Percentiles rank a stretch among this genome's conserved stretches.
Conservation (phyloP, 352 stramenopile genomes). For the Phytophthora podocarpi region DNA sequence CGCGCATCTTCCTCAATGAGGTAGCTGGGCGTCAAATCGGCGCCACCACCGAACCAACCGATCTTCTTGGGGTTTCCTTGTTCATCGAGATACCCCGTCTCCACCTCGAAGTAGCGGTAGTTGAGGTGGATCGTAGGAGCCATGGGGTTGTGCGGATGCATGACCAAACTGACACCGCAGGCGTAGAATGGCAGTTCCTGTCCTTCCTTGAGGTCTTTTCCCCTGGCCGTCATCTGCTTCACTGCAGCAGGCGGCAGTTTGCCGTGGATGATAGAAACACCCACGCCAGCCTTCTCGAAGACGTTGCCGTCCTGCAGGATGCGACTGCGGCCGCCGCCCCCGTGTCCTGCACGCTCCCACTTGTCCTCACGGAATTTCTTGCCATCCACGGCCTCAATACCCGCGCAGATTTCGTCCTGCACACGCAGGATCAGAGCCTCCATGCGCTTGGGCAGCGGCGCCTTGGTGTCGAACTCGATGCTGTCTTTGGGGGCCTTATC, state of each 20-base stretch:
- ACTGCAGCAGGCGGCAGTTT: constrained; percentile 89
- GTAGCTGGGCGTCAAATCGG: constrained; percentile 97
- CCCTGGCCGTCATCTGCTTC: constrained; percentile 81
- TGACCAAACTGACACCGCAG: constrained; percentile 95
- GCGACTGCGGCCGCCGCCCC: constrained; percentile 93
- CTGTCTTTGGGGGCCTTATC: constrained; percentile 65
- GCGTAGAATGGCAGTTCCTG: constrained; percentile 95
- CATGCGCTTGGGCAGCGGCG: constrained; percentile 78
- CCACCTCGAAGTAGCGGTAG: constrained; percentile 98
- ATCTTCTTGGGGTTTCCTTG: constrained; percentile 82
- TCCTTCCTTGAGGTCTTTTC: constrained; percentile 73
- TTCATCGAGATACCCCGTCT: constrained; percentile 74
- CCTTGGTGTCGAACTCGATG: constrained; percentile 78
- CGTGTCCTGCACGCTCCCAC: constrained; percentile 94
- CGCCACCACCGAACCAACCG: constrained; percentile 96
- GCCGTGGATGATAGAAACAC: constrained; percentile 97
- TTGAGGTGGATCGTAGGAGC: constrained; percentile 98
- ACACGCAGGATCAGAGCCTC: constrained; percentile 82
- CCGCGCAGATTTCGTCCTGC: constrained; percentile 86
- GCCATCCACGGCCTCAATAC: constrained; percentile 93
- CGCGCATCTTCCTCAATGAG: constrained; percentile 95
- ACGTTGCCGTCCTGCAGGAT: constrained; percentile 95
- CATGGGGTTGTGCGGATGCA: constrained; percentile 95
- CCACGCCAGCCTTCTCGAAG: constrained; percentile 98
- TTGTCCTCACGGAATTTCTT: constrained; percentile 95